Evolutionary conservation across 768 basidiomycete genomes (phyloP).

Genomic region (Xerocomellus intermedius): DNA sequence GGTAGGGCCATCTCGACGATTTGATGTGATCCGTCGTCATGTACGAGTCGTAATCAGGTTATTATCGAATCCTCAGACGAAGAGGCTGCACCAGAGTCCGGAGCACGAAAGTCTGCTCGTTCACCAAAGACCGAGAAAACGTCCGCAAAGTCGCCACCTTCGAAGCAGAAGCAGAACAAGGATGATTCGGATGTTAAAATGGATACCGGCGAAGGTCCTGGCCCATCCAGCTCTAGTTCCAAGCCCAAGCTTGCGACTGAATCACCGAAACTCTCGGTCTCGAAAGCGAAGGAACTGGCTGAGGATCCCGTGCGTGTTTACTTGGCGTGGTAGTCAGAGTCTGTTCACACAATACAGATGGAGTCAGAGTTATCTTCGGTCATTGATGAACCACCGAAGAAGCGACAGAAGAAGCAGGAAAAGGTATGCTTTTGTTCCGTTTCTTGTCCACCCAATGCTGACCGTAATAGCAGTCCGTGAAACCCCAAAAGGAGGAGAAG

Average conservation of each 20-base stretch:
- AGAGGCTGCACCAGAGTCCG: slow-evolving; percentile 15
- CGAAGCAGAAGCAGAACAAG: slow-evolving; percentile 12
- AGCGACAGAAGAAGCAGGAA: slow-evolving; percentile 42
- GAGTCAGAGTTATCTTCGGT: slow-evolving; percentile 58
- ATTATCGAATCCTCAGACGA: slow-evolving; percentile 31
- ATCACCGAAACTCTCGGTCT: slow-evolving; percentile 1
- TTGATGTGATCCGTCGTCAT: not conserved
- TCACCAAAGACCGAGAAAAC: slow-evolving; percentile 10
- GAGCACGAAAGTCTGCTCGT: not conserved
- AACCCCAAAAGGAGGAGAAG: slow-evolving; percentile 29
- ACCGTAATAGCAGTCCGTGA: slow-evolving; percentile 18
- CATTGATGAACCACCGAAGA: slow-evolving; percentile 54
- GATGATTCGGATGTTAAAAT: slow-evolving; percentile 11
- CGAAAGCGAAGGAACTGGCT: slow-evolving; percentile 4
- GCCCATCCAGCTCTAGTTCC: slow-evolving; percentile 11
- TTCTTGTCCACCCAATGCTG: not conserved
- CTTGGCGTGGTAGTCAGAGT: slow-evolving; percentile 21
- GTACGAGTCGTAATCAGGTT: slow-evolving; percentile 13
- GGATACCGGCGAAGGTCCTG: slow-evolving; percentile 2
- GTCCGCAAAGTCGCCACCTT: slow-evolving; percentile 1
- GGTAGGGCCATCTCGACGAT: slow-evolving; percentile 7
- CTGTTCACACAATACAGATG: slow-evolving; percentile 13
- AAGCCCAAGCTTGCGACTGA: not conserved
- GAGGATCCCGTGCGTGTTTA: slow-evolving; percentile 23
- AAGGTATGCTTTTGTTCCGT: slow-evolving; percentile 24